A percentile compares a stretch with the other conserved stretches of the same genome.
phyloP scores from a whole-genome alignment of 371 early-diverging fungal species.

The Umbelopsis sp. region DNA sequence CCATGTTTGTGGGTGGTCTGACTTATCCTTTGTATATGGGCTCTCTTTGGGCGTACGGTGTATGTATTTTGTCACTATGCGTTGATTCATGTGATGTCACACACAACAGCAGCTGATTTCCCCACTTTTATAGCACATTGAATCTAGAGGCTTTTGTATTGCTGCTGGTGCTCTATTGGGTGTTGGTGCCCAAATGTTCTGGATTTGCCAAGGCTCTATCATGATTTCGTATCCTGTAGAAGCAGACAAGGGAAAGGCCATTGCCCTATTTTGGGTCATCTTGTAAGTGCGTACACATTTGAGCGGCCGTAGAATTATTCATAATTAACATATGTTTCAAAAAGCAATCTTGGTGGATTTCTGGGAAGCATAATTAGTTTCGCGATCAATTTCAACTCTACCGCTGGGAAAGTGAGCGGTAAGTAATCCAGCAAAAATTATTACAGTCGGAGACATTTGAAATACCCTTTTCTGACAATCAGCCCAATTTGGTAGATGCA shows the following conservation, averaged over 20 bases:
- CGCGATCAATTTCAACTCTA: conserved; percentile 4
- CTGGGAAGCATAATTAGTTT: not conserved
- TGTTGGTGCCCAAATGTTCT: conserved; percentile 15
- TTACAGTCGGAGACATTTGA: too few species aligned
- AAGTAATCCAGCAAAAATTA: not conserved
- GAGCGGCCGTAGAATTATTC: not conserved
- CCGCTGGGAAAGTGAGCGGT: conserved; percentile 10
- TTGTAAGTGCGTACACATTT: not conserved
- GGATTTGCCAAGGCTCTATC: conserved; percentile 11
- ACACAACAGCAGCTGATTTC: not conserved
- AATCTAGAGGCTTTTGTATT: conserved; percentile 3
- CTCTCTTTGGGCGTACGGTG: conserved; percentile 11
- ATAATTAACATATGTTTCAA: not conserved
- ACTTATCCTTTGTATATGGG: conserved; percentile 7
- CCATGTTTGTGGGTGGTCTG: conserved; percentile 11
- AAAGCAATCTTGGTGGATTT: conserved; percentile 10
- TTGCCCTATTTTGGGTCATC: conserved; percentile 8
- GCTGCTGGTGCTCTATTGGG: not conserved
- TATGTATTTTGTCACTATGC: not conserved
- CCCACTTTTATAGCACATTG: not conserved
- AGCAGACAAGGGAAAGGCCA: not conserved
- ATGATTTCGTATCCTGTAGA: conserved; percentile 11
- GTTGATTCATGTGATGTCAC: not conserved
- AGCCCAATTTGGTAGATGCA: not conserved
- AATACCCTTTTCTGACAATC: not conserved